These are phyloP conservation scores for Globisporangium uncinulatum DNA, from an alignment of 352 stramenopile genomes.

Conservation along the genomic window DNA sequence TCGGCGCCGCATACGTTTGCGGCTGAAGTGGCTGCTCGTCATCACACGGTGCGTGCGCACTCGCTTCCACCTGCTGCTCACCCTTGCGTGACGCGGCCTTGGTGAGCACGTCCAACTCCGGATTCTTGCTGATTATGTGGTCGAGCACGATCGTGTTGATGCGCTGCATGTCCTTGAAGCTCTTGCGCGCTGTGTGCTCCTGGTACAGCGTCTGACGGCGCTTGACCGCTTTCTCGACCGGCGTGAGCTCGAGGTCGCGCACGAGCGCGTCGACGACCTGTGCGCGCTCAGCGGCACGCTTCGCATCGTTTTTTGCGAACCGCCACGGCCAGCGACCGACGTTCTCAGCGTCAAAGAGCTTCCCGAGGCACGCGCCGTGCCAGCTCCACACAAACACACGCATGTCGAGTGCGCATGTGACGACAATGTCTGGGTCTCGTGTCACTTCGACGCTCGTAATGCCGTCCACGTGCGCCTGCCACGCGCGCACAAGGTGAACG, in stretches of 20 bases:
- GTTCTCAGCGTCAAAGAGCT: constrained; percentile 62
- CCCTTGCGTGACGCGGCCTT: constrained; percentile 15
- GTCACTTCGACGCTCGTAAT: constrained; percentile 55
- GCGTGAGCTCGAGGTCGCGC: constrained; percentile 39
- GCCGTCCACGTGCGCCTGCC: constrained; percentile 42
- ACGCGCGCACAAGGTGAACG: constrained; percentile 17
- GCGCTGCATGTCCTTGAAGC: constrained; percentile 32
- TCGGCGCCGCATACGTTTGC: background rate
- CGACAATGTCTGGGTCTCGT: constrained; percentile 50
- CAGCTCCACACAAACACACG: constrained; percentile 68
- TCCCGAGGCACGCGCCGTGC: constrained; percentile 48
- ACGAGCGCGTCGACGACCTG: constrained; percentile 33
- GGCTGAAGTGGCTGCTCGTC: background rate
- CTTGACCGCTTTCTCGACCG: constrained; percentile 30
- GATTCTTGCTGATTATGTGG: constrained; percentile 64
- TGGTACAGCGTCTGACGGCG: constrained; percentile 39
- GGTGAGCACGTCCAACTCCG: constrained; percentile 35
- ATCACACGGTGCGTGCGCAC: no score
- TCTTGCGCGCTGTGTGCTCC: constrained; percentile 44
- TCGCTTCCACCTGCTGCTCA: background rate
- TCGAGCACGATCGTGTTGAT: constrained; percentile 53
- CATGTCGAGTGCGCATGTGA: constrained; percentile 63
- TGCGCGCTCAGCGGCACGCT: constrained; percentile 34
- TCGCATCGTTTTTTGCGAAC: constrained; percentile 52
- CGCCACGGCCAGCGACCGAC: constrained; percentile 35